Conservation (phyloP, 2,329 filamentous ascomycete species). For the Aciculosporium take region DNA sequence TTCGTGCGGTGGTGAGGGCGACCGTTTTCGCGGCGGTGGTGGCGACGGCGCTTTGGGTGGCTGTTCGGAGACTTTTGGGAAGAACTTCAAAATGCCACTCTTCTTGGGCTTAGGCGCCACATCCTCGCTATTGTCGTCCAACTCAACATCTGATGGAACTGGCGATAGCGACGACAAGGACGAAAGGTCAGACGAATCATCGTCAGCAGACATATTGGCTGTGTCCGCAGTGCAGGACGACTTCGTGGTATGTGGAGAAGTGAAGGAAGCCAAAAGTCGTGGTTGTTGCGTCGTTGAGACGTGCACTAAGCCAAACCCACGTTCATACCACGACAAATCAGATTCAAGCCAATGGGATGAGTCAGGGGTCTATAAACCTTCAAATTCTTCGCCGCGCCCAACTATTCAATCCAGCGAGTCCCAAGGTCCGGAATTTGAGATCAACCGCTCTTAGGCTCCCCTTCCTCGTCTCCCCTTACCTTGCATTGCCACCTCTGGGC, state of each 20-base stretch:
- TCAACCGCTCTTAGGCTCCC: neutral
- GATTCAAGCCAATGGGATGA: conserved; percentile 17
- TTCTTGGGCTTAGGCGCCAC: conserved; percentile 33
- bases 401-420: conserved; percentile 4
- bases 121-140: conserved; percentile 30
- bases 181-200: conserved; percentile 51
- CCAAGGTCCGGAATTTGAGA: neutral
- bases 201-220: conserved; percentile 40
- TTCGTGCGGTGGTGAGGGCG: conserved; percentile 81
- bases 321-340: conserved; percentile 18
- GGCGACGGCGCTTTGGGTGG: conserved; percentile 46
- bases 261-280: conserved; percentile 13
- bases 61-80: conserved; percentile 40
- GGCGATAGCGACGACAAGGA: conserved; percentile 37
- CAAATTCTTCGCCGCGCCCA: conserved; percentile 9
- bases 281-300: conserved; percentile 13
- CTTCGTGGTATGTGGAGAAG: conserved; percentile 15
- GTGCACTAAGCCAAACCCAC: conserved; percentile 17
- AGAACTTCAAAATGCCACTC: conserved; percentile 53
- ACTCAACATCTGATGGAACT: conserved; percentile 29
- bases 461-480: neutral
- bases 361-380: conserved; percentile 11
- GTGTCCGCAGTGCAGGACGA: conserved; percentile 10
- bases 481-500: neutral
- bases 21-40: conserved; percentile 60